Evolutionary conservation across 2,329 filamentous ascomycete species (phyloP).

Genomic region (Botrytis byssoidea): DNA sequence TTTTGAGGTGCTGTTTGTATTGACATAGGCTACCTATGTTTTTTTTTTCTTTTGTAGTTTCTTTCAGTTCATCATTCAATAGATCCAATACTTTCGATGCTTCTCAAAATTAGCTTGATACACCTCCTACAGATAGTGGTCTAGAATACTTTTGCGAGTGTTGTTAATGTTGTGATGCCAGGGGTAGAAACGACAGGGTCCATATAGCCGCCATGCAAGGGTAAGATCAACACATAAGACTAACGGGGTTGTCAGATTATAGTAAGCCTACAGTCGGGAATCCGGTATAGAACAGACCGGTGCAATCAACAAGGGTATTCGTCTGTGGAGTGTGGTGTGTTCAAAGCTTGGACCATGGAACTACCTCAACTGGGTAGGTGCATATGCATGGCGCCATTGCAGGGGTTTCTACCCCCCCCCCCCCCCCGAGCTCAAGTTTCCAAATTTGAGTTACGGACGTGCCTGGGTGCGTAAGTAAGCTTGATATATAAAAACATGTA

Average conservation of each 20-base stretch:
- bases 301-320: not conserved
- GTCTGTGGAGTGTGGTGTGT: not conserved
- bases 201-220: not conserved
- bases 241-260: not conserved
- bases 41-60: not conserved
- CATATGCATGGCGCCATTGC: not conserved
- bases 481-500: not conserved
- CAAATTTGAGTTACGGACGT: not conserved
- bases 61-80: not conserved
- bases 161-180: not conserved
- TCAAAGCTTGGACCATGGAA: not conserved
- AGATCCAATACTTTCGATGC: not conserved
- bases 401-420: not conserved
- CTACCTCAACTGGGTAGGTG: not conserved
- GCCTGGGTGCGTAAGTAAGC: not conserved
- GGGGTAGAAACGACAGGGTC: not conserved
- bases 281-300: not conserved
- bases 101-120: not conserved
- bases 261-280: not conserved
- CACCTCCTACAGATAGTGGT: not conserved
- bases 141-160: not conserved
- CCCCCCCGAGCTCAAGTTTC: not conserved
- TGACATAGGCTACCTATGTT: not conserved
- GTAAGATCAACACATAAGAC: not conserved
- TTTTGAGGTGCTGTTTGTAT: not conserved